Conservation (phyloP, 768 basidiomycete species). For the Podaxis rugospora region DNA sequence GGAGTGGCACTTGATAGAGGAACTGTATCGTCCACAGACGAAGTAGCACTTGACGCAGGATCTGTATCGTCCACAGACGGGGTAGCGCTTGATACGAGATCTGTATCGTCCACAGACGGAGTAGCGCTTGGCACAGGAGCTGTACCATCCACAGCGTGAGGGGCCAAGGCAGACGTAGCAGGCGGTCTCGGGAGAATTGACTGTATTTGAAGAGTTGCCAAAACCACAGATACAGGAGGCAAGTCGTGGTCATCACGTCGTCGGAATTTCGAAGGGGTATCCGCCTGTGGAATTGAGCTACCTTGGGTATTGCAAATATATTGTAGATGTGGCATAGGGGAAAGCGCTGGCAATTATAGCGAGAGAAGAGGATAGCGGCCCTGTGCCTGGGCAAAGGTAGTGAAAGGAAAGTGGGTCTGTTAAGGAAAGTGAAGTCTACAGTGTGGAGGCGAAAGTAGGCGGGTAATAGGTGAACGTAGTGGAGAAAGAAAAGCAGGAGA, state of each 20-base stretch:
- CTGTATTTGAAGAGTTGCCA: not conserved
- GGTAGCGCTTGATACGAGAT: not conserved
- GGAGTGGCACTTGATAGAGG: not conserved
- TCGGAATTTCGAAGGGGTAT: not conserved
- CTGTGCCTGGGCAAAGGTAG: not conserved
- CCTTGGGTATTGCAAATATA: not conserved
- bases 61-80: not conserved
- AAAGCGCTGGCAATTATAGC: conserved; percentile 11
- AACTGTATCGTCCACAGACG: not conserved
- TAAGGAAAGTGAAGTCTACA: conserved; percentile 4
- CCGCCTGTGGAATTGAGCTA: not conserved
- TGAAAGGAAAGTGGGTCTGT: not conserved
- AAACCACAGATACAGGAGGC: conserved; percentile 1
- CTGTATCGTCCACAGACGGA: not conserved
- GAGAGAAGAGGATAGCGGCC: not conserved
- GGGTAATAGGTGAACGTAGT: not conserved
- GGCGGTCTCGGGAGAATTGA: not conserved
- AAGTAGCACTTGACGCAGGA: not conserved
- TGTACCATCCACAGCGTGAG: not conserved
- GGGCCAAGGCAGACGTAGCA: not conserved
- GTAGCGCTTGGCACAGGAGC: not conserved
- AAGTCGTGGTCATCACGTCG: not conserved
- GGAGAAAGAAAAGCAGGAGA: not conserved
- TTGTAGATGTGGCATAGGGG: conserved; percentile 1
- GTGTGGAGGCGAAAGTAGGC: conserved; percentile 1